Evolutionary conservation across 31 red algal species (phyloP).

Genomic region (Asparagopsis taxiformis): DNA sequence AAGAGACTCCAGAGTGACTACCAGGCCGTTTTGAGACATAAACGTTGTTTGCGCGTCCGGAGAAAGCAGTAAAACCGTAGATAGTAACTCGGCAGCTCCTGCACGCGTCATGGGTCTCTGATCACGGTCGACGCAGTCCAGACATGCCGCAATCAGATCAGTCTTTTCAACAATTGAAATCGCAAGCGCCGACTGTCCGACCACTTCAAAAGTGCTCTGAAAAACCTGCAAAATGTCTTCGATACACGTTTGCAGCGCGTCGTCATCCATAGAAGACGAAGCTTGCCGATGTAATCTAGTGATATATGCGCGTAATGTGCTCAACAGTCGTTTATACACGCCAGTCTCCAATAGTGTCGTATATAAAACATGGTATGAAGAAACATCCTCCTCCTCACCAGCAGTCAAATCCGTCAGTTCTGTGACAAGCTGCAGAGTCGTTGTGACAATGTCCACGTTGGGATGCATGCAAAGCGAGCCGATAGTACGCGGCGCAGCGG

Average conservation of each 20-base stretch:
- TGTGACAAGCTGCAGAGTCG: not conserved
- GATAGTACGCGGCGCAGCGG: not conserved
- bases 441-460: constrained; percentile 8
- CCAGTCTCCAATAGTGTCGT: no score
- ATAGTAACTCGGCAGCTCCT: constrained; percentile 3
- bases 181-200: no score
- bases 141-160: not conserved
- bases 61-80: not conserved
- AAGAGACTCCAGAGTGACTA: not conserved
- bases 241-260: no score
- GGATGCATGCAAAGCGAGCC: not conserved
- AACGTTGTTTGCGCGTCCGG: not conserved
- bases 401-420: not conserved
- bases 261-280: no score
- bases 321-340: no score
- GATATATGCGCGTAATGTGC: no score
- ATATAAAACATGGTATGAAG: no score
- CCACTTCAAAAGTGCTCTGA: no score
- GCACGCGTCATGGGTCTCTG: not conserved
- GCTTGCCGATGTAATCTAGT: no score
- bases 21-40: not conserved
- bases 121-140: not conserved
- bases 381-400: not conserved
- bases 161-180: not conserved
- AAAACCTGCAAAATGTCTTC: no score